Conservation (phyloP, 106 monocot species). For the Triglochin maritima region DNA sequence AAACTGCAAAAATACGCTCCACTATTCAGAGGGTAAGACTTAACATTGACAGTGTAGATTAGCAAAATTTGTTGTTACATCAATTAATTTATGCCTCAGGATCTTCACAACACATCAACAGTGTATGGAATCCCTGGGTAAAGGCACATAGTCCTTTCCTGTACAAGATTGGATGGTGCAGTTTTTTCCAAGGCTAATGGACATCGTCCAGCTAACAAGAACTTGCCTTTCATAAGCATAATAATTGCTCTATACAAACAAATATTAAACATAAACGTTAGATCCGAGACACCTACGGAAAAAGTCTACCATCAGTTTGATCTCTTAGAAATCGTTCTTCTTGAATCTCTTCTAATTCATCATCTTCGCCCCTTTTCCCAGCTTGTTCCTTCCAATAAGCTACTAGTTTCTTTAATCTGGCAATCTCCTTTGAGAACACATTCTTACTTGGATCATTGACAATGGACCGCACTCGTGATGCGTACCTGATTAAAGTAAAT, state of each 20-base stretch:
- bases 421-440: constrained; percentile 74
- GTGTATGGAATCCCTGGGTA: no score
- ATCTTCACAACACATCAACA: no score
- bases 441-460: constrained; percentile 91
- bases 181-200: no score
- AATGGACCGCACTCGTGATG: constrained; percentile 81
- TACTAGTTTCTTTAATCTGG: constrained; percentile 68
- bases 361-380: constrained; percentile 65
- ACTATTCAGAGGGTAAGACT: no score
- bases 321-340: constrained; percentile 59
- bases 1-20: no score
- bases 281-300: background rate
- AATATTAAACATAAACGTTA: background rate
- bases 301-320: constrained; percentile 15
- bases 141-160: no score
- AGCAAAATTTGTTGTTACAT: no score
- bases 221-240: background rate
- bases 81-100: no score
- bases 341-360: constrained; percentile 81
- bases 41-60: no score
- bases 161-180: no score
- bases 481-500: constrained; percentile 46
- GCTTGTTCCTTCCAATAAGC: constrained; percentile 97
- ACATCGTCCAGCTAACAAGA: no score
- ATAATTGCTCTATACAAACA: background rate